phyloP scores from a whole-genome alignment of 2,329 filamentous ascomycete genomes.

The Aspergillus sp. region DNA sequence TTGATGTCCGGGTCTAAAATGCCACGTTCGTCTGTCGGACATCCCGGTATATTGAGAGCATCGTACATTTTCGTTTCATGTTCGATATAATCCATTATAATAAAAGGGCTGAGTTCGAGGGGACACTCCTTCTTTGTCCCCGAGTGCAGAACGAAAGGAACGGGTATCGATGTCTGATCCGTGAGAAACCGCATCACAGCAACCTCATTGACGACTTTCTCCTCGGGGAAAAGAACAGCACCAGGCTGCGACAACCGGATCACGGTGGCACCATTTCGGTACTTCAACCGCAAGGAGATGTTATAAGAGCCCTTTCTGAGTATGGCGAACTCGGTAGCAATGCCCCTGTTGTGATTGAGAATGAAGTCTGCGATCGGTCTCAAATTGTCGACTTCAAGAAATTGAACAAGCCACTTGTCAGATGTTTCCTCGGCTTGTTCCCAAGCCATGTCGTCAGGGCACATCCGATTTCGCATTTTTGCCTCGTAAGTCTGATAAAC shows the following conservation, averaged over 20 bases:
- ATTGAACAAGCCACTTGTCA: slow-evolving; percentile 8
- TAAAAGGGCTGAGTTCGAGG: slow-evolving; percentile 23
- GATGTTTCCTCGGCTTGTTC: slow-evolving; percentile 11
- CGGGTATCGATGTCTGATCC: slow-evolving; percentile 9
- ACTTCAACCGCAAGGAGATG: slow-evolving; percentile 14
- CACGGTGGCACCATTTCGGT: slow-evolving; percentile 6
- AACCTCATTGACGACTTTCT: slow-evolving; percentile 18
- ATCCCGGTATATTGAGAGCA: slow-evolving; percentile 10
- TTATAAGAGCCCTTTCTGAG: slow-evolving; percentile 13
- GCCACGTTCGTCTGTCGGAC: slow-evolving; percentile 7
- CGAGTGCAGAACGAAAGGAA: slow-evolving; percentile 10
- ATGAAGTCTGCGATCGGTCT: slow-evolving; percentile 7
- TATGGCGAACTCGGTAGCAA: slow-evolving; percentile 2
- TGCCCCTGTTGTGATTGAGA: slow-evolving; percentile 3
- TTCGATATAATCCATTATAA: slow-evolving; percentile 28
- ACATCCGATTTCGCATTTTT: not conserved
- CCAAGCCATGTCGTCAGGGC: slow-evolving; percentile 9
- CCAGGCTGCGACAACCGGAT: slow-evolving; percentile 17
- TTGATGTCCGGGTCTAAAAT: slow-evolving; percentile 24
- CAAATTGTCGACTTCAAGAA: slow-evolving; percentile 3
- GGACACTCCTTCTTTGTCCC: slow-evolving; percentile 8
- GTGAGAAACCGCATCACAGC: slow-evolving; percentile 11
- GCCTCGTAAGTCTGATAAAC: not conserved
- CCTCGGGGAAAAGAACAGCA: slow-evolving; percentile 15
- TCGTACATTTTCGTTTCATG: slow-evolving; percentile 10